Percentiles rank a stretch among this genome's conserved stretches.
Conservation (phyloP, 768 basidiomycete species). For the Russula vinacea region DNA sequence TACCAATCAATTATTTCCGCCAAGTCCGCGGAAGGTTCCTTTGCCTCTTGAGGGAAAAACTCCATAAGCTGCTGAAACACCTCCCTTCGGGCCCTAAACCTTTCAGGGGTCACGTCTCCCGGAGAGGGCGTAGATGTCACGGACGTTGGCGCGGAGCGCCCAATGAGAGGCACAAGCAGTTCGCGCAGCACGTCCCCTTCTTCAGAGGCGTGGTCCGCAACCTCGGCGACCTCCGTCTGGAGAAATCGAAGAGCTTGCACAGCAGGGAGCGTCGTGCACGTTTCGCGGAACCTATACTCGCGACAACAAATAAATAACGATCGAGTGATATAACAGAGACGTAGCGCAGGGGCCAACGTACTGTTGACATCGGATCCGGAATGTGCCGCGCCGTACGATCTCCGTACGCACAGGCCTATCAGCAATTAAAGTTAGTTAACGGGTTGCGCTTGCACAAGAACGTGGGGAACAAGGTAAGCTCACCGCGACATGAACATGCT, state of each 20-base stretch:
- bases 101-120: conserved; percentile 40
- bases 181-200: conserved; percentile 66
- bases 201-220: conserved; percentile 64
- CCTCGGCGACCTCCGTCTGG: conserved; percentile 62
- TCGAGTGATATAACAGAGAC: conserved; percentile 1
- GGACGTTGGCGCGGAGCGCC: conserved; percentile 34
- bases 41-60: conserved; percentile 60
- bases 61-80: conserved; percentile 66
- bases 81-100: conserved; percentile 62
- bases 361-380: conserved; percentile 70
- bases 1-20: conserved; percentile 56
- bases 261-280: conserved; percentile 61
- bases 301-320: not conserved
- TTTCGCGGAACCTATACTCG: conserved; percentile 67
- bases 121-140: not conserved
- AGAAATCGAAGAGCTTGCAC: conserved; percentile 70
- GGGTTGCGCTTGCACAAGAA: not conserved
- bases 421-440: not conserved
- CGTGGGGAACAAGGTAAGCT: conserved; percentile 23
- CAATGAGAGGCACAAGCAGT: conserved; percentile 61
- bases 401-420: conserved; percentile 60
- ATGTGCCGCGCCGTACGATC: conserved; percentile 60
- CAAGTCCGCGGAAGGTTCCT: conserved; percentile 63
- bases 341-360: conserved; percentile 37
- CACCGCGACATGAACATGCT: conserved; percentile 65